A percentile compares a stretch with the other conserved stretches of the same genome.
phyloP scores from a whole-genome alignment of 2,329 filamentous ascomycete species.

The Colletotrichum sp. region DNA sequence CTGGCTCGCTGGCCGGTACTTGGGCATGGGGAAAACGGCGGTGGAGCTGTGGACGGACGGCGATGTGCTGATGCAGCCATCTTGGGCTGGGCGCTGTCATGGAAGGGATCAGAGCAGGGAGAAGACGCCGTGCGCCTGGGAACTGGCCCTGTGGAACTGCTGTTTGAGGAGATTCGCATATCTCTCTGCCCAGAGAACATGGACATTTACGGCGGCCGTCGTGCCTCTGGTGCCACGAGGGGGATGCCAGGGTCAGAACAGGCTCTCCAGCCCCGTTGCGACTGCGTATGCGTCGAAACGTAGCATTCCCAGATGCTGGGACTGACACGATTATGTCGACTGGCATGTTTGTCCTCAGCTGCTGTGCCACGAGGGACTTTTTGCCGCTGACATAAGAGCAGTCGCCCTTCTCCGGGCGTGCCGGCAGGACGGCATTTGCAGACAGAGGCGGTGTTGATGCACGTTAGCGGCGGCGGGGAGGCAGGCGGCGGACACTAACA shows the following conservation, averaged over 20 bases:
- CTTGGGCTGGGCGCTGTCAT: slow-evolving; percentile 14
- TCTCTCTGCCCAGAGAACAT: background rate
- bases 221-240: background rate
- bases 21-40: background rate
- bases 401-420: background rate
- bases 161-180: background rate
- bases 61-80: background rate
- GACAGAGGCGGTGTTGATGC: slow-evolving; percentile 2
- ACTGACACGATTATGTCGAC: background rate
- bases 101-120: slow-evolving; percentile 8
- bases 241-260: background rate
- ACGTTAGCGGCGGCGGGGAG: background rate
- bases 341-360: background rate
- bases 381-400: slow-evolving; percentile 3
- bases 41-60: background rate
- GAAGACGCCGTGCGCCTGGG: background rate
- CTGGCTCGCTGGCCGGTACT: background rate
- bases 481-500: background rate
- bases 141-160: background rate
- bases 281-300: background rate
- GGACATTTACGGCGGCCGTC: background rate
- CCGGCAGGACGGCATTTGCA: slow-evolving; percentile 1
- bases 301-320: background rate
- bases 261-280: slow-evolving; percentile 4
- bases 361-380: background rate